These are phyloP conservation scores for Harringtonia aguacate DNA, from an alignment of 2,329 filamentous ascomycete genomes.

Conservation along the genomic window DNA sequence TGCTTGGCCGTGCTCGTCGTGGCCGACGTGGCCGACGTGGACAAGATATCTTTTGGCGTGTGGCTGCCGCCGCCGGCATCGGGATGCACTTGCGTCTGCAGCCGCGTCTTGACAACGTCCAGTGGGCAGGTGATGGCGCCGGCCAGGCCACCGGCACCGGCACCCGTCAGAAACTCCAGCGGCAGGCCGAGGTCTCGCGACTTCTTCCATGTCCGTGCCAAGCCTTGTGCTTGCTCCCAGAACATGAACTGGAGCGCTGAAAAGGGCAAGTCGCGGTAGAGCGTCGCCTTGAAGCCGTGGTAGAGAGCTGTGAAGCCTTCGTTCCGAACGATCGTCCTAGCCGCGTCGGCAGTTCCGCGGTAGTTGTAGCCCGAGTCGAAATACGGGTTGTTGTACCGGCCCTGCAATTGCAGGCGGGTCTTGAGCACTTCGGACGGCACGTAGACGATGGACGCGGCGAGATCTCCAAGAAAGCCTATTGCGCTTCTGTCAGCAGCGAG, in stretches of 20 bases:
- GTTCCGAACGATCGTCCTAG: conserved; percentile 68
- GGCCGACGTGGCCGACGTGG: conserved; percentile 5
- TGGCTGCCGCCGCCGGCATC: conserved; percentile 12
- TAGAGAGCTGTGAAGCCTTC: conserved; percentile 85
- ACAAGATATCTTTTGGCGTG: conserved; percentile 13
- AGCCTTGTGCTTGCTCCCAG: conserved; percentile 84
- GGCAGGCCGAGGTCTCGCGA: conserved; percentile 75
- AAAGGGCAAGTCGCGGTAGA: conserved; percentile 90
- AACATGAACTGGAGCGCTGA: conserved; percentile 96
- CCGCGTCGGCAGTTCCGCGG: conserved; percentile 71
- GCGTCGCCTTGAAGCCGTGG: conserved; percentile 92
- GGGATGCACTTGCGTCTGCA: conserved; percentile 75
- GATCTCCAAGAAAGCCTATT: conserved; percentile 90
- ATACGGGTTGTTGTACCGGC: conserved; percentile 86
- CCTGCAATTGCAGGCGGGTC: conserved; percentile 91
- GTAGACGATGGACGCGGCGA: conserved; percentile 86
- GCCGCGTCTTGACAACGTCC: conserved; percentile 92
- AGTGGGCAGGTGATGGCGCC: conserved; percentile 92
- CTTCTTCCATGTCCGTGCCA: conserved; percentile 69
- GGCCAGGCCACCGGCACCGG: conserved; percentile 80
- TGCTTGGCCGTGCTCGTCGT: conserved; percentile 8
- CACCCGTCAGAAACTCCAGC: conserved; percentile 81
- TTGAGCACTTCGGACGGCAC: conserved; percentile 97
- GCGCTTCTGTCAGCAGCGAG: not conserved
- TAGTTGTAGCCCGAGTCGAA: conserved; percentile 97